A percentile compares a stretch with the other conserved stretches of the same genome.
phyloP scores from a whole-genome alignment of 441 rosid species.

The Pelargonium myrrhifolium region DNA sequence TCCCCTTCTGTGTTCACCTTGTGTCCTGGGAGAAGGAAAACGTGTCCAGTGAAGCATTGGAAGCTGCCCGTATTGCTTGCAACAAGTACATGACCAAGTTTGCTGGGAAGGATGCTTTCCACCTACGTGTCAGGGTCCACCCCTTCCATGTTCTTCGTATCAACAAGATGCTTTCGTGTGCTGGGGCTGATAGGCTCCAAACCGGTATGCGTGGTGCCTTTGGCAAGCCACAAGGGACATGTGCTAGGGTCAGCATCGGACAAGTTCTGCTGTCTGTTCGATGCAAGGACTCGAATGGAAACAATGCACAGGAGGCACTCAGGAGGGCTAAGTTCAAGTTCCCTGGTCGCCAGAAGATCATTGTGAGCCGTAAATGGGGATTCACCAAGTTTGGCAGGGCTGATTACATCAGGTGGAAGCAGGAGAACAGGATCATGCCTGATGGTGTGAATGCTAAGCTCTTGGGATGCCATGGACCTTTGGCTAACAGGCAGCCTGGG shows the following conservation, averaged over 20 bases:
- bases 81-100: slow-evolving; percentile 23
- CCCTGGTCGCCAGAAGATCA: slow-evolving; percentile 20
- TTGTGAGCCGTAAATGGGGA: slow-evolving; percentile 13
- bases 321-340: slow-evolving; percentile 21
- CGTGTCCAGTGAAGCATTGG: slow-evolving; percentile 20
- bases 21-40: slow-evolving; percentile 17
- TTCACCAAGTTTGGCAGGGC: slow-evolving; percentile 2
- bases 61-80: slow-evolving; percentile 21
- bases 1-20: slow-evolving; percentile 8
- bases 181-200: slow-evolving; percentile 17
- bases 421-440: neutral
- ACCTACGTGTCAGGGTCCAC: slow-evolving; percentile 13
- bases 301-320: slow-evolving; percentile 14
- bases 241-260: slow-evolving; percentile 19
- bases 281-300: slow-evolving; percentile 17
- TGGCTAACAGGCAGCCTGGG: neutral
- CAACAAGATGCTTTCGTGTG: slow-evolving; percentile 22
- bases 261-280: slow-evolving; percentile 22
- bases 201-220: slow-evolving; percentile 21
- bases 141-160: slow-evolving; percentile 17
- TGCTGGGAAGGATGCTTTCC: slow-evolving; percentile 20
- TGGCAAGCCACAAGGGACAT: slow-evolving; percentile 20
- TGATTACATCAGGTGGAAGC: neutral
- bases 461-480: neutral
- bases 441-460: neutral